Conservation (phyloP, 805 yeast species). For the Sungouiella blattae region DNA sequence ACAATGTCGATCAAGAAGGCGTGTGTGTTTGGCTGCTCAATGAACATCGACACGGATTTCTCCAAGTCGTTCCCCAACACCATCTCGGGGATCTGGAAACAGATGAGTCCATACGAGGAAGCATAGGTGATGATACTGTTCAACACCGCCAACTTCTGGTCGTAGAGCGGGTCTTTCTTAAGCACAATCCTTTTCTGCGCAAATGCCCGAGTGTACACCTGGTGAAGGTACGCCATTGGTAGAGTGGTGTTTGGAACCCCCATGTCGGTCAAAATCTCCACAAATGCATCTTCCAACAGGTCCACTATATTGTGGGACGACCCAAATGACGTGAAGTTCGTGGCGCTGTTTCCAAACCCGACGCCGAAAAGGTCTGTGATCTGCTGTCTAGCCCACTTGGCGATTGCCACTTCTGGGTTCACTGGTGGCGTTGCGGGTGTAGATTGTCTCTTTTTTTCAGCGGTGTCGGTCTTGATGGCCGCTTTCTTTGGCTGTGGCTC, state of each 20-base stretch:
- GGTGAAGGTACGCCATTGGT: conserved; percentile 47
- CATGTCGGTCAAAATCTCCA: conserved; percentile 53
- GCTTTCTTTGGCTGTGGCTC: conserved; percentile 3
- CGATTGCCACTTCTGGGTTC: conserved; percentile 19
- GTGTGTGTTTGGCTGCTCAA: conserved; percentile 14
- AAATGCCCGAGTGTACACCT: conserved; percentile 41
- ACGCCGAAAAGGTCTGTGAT: conserved; percentile 32
- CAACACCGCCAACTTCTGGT: conserved; percentile 37
- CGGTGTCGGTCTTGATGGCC: background rate
- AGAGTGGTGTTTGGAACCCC: conserved; percentile 40
- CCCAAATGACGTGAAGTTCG: conserved; percentile 19
- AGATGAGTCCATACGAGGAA: conserved; percentile 62
- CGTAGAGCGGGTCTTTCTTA: conserved; percentile 36
- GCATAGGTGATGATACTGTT: conserved; percentile 48
- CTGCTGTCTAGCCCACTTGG: conserved; percentile 40
- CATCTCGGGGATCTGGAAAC: conserved; percentile 69
- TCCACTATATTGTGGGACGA: conserved; percentile 24
- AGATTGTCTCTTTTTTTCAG: background rate
- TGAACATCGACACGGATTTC: conserved; percentile 21
- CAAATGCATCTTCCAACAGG: conserved; percentile 47
- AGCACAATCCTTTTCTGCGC: conserved; percentile 41
- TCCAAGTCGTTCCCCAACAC: conserved; percentile 40
- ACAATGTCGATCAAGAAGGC: conserved; percentile 54
- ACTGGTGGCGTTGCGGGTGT: background rate
- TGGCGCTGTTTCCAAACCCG: conserved; percentile 23